Evolutionary conservation across 345 rosid genomes (phyloP), one percentile per base, ranked within the genome.

Genomic region (Salix dunnii): DNA sequence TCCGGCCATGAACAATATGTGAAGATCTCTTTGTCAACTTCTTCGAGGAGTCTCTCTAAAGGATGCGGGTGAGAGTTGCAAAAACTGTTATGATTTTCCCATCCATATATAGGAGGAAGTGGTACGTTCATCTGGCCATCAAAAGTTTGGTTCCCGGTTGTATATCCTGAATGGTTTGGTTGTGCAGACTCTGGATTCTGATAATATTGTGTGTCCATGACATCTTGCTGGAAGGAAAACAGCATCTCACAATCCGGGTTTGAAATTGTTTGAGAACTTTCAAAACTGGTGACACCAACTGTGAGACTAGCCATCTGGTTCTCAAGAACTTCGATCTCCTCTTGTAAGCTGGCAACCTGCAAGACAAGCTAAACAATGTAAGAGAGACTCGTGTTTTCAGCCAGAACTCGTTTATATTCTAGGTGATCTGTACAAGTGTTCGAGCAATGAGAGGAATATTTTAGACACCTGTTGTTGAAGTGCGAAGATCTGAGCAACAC

Each of bases 401-500:
- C 25, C 33, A 20, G 38, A 69, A 55, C 68, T 67, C n/a, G 60
- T 48, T 75, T 25, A 31, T 23, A 35, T 68, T 10, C 48, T 65
- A 58, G 16, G 62, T 43, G 48, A 42, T 63, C 42, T 49, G 40
- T 65, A 62, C 73, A 38, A 62, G 72, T 46, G 25, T 4, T 17
- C 28, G 20, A 25, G 49, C 40, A 55, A 48, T 25, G 40, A 7
- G 48, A 60, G 67, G 51, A 68, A 36, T 28, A 65, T 35, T 10
- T 14, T 17, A 63, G 69, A 77, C 78, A 91, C 96, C 96, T 89
- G 92, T 79, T 88, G 91, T 43, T 91, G 91, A 72, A 91, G 93
- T 0, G 92, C 89, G 40, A 87, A 85, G 67, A 91, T 91, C 70
- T 88, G 89, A 66, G 91, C 90, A 42, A 89, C 89, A 51, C 96